Base-by-base conservation (phyloP, 106 monocot genomes). In the Narthecium ossifragum region DNA sequence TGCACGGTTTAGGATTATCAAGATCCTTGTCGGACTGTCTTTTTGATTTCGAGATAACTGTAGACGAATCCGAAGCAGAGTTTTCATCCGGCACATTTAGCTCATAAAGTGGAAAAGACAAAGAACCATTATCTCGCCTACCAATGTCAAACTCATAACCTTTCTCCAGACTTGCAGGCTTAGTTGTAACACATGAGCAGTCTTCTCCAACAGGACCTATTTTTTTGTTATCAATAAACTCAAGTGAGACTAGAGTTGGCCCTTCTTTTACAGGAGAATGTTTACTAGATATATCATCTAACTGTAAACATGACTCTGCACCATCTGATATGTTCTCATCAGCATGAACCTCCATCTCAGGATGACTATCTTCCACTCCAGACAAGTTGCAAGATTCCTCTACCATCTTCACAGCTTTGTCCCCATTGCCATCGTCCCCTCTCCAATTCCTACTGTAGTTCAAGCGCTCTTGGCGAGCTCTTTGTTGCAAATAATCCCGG, bases 1-100 rank as follows among this genome's bases (percentile, higher is more conserved):
- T 91, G 63, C 71, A 73, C 31, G 91, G 87, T 63, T 91, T 91
- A 57, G 91, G 87, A 67, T 91, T 91, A 39, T 71, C 59, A 47
- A 80, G 68, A 56, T 87, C 91, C 65, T 59, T 65, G 65, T 88
- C 85, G 62, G 61, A 88, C 55, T 87, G 84, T 46, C 98, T 73
- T 79, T 98, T 98, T 31, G 84, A 74, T 53, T 76, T 78, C 9
- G 46, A 36, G 51, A 62, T 57, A 23, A 36, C 15, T 60, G 71
- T 82, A 59, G 70, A 79, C 71, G 53, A 40, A 29, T 70, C 67
- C 8, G 40, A 60, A 40, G 65, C 65, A 51, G 71, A 73, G 18
- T 38, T 45, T 21, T 70, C 70, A 63, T 65, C 71, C 23, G 45
- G 37, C 15, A 30, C 26, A 40, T 49, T 46, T 12, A 17, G 23